Base-by-base conservation (phyloP, 2,329 filamentous ascomycete species). In the Leptoxyphium fumago region DNA sequence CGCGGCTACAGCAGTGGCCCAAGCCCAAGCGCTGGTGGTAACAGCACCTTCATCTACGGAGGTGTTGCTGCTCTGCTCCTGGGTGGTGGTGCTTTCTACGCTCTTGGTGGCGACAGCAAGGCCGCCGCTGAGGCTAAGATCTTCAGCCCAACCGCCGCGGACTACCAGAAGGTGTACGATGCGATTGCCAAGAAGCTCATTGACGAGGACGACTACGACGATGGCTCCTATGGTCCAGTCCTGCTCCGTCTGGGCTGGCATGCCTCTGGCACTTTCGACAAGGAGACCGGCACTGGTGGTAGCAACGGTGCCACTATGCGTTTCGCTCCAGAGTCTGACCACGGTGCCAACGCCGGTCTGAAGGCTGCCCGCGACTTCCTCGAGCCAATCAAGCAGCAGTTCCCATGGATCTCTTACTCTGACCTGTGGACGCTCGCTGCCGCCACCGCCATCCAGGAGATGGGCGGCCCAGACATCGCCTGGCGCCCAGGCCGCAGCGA, bases 251-350 rank as follows among this genome's bases (percentile, higher is more conserved):
- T 96, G 54, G 89, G 86, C 49, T 96, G 91, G 89, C 91, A 96
- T 70, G 80, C 82, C 52, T 87, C 81, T 55, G 89, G 89, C 55
- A 98, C 89, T 56, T 96, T 82, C 60, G 89, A 96, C 63, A 83
- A 82, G 69, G 76, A 77, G 60, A 94, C 88, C 21, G 75, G 76
- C 52, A 96, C 89, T 39, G 91, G 89, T 57, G 89, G 89, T 53
- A 89, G 83, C 73, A 94, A 96, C 65, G 89, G 91, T 52, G 89
- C 89, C 46, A 95, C 88, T 52, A 96, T 96, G 91, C 80, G 91
- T 61, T 96, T 95, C 64, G 73, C 80, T 18, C 88, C 89, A 40
- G 91, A 96, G 70, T 73, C 77, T 48, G 80, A 81, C 64, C 89
- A 98, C 67, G 87, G 87, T 54, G 91, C 89, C 66, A 98, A 98